Conservation (phyloP, 257 asterid species). For the Solanum sparsipilum region DNA sequence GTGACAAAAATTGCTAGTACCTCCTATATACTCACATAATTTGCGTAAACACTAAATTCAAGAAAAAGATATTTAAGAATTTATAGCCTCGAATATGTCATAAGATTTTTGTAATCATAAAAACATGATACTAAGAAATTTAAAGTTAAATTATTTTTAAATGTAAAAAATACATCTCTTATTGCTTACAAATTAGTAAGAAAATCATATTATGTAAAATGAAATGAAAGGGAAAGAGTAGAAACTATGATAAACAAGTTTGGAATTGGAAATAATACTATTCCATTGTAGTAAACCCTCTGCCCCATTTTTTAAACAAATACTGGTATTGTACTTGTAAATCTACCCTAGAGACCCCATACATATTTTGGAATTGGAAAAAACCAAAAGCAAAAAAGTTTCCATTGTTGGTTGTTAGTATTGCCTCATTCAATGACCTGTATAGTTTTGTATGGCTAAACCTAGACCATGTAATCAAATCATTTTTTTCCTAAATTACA, state of each 20-base stretch:
- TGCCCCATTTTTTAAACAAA: neutral
- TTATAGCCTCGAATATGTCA: neutral
- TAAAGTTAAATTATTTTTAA: neutral
- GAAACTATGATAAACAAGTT: neutral
- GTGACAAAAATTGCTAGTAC: neutral
- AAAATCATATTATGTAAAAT: neutral
- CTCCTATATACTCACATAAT: neutral
- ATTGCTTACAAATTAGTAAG: neutral
- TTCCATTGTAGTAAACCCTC: neutral
- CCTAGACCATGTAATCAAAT: neutral
- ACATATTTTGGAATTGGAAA: neutral
- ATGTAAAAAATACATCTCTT: neutral
- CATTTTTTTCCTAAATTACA: neutral
- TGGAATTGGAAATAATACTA: neutral
- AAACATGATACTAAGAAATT: neutral
- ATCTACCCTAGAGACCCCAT: neutral
- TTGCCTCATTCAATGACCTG: neutral
- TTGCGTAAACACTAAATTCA: neutral
- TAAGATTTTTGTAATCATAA: neutral
- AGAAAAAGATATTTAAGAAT: neutral
- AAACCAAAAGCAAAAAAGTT: neutral
- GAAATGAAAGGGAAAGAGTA: neutral
- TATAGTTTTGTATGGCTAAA: neutral
- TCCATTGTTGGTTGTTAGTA: neutral
- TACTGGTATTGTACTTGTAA: neutral